phyloP scores from a whole-genome alignment of 2,329 filamentous ascomycete species.

The Blastomyces parvus region DNA sequence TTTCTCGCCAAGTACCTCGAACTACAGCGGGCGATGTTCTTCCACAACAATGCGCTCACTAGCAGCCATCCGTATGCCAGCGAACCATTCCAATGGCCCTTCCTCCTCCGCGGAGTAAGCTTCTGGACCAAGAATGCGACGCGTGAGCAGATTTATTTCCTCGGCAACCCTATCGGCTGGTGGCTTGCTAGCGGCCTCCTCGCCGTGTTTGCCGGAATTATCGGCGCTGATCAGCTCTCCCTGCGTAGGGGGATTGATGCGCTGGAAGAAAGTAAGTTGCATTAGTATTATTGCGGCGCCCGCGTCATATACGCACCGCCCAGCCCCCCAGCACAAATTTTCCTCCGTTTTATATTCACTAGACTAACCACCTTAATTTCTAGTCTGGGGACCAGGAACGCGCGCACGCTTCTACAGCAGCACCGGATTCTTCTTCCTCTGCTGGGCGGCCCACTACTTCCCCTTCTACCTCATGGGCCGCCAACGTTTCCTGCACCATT shows the following conservation, averaged over 20 bases:
- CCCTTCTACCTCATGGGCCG: slow-evolving; percentile 98
- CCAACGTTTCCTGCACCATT: slow-evolving; percentile 96
- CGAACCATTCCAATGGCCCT: slow-evolving; percentile 94
- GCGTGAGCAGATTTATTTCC: slow-evolving; percentile 93
- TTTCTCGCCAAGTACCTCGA: slow-evolving; percentile 95
- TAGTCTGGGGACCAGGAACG: slow-evolving; percentile 54
- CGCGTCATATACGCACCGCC: no score
- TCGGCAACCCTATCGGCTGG: slow-evolving; percentile 95
- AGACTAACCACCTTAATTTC: slow-evolving; percentile 18
- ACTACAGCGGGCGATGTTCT: slow-evolving; percentile 96
- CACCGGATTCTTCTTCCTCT: slow-evolving; percentile 97
- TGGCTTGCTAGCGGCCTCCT: slow-evolving; percentile 89
- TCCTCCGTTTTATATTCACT: neutral
- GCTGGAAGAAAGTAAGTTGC: slow-evolving; percentile 74
- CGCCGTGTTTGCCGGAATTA: slow-evolving; percentile 84
- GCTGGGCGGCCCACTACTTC: slow-evolving; percentile 94
- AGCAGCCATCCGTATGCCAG: slow-evolving; percentile 95
- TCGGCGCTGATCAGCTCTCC: slow-evolving; percentile 87
- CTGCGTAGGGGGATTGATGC: slow-evolving; percentile 88
- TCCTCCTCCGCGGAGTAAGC: slow-evolving; percentile 90
- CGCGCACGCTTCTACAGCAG: slow-evolving; percentile 95
- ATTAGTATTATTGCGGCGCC: neutral
- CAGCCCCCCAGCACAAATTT: neutral
- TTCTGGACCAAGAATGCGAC: slow-evolving; percentile 99
- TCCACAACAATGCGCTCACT: slow-evolving; percentile 96